Conservation (phyloP, 2,329 filamentous ascomycete species). For the Xylaria hypoxylon region DNA sequence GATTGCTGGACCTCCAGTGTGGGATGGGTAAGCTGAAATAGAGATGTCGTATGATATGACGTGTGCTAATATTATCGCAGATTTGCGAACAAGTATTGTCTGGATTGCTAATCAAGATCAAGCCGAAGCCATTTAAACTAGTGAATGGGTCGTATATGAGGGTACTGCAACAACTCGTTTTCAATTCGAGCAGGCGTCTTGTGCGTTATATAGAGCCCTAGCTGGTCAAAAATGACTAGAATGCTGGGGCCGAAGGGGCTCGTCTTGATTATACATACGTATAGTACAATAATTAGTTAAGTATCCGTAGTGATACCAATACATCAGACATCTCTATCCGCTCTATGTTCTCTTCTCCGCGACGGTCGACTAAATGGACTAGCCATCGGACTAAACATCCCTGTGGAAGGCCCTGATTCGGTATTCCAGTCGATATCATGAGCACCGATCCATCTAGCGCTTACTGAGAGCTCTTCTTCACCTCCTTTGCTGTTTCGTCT, state of each 20-base stretch:
- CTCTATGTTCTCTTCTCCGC: slow-evolving; percentile 42
- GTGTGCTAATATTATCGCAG: slow-evolving; percentile 20
- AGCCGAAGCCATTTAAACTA: neutral
- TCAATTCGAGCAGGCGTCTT: neutral
- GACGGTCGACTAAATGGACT: slow-evolving; percentile 44
- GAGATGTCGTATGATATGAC: neutral
- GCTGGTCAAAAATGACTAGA: neutral
- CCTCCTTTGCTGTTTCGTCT: slow-evolving; percentile 12
- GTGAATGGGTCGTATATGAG: neutral
- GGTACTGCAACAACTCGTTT: neutral
- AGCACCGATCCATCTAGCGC: slow-evolving; percentile 41
- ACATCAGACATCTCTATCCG: slow-evolving; percentile 31
- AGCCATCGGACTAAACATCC: slow-evolving; percentile 45
- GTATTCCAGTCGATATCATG: slow-evolving; percentile 40
- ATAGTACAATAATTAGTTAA: neutral
- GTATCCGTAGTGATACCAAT: neutral
- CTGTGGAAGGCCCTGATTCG: slow-evolving; percentile 43
- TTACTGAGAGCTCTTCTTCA: slow-evolving; percentile 27
- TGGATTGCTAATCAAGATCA: slow-evolving; percentile 26
- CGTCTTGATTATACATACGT: neutral
- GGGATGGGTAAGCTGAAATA: slow-evolving; percentile 50
- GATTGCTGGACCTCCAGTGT: slow-evolving; percentile 55
- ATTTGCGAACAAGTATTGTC: slow-evolving; percentile 40
- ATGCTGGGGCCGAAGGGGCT: neutral
- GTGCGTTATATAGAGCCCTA: neutral